These are phyloP conservation scores for Fusarium fujikuroi DNA, from an alignment of 2,329 filamentous ascomycete genomes.

Conservation along the genomic window DNA sequence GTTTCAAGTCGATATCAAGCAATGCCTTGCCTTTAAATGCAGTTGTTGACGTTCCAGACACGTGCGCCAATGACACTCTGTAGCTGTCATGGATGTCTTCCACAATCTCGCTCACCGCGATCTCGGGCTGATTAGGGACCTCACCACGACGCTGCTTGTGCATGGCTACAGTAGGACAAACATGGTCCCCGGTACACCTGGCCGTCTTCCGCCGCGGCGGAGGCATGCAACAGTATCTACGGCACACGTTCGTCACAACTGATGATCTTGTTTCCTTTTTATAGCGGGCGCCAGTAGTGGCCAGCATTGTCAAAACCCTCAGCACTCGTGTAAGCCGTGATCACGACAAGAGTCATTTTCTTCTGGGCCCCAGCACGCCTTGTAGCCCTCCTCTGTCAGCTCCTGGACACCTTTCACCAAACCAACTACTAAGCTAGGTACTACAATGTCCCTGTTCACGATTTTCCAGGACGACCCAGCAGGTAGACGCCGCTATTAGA, in stretches of 20 bases:
- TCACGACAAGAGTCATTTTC: neutral
- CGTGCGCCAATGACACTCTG: neutral
- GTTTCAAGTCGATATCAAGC: neutral
- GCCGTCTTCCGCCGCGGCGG: slow-evolving; percentile 28
- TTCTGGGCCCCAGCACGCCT: slow-evolving; percentile 13
- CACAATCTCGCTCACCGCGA: slow-evolving; percentile 40
- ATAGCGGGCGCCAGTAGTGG: slow-evolving; percentile 37
- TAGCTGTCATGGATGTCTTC: neutral
- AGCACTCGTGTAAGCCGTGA: neutral
- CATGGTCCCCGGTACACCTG: slow-evolving; percentile 35
- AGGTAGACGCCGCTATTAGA: slow-evolving; percentile 19
- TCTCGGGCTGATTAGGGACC: slow-evolving; percentile 38
- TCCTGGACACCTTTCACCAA: slow-evolving; percentile 2
- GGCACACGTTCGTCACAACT: slow-evolving; percentile 33
- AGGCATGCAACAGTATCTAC: slow-evolving; percentile 20
- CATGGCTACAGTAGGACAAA: slow-evolving; percentile 10
- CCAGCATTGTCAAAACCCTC: slow-evolving; percentile 5
- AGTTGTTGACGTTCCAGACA: neutral
- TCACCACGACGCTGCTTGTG: slow-evolving; percentile 19
- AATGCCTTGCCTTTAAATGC: slow-evolving; percentile 12
- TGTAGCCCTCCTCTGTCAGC: slow-evolving; percentile 26
- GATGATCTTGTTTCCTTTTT: slow-evolving; percentile 43
- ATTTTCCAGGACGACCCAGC: slow-evolving; percentile 22
- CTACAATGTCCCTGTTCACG: slow-evolving; percentile 19
- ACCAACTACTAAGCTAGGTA: neutral